These are phyloP conservation scores for Solanum dulcamara DNA, from an alignment of 257 asterid species.

Conservation along the genomic window DNA sequence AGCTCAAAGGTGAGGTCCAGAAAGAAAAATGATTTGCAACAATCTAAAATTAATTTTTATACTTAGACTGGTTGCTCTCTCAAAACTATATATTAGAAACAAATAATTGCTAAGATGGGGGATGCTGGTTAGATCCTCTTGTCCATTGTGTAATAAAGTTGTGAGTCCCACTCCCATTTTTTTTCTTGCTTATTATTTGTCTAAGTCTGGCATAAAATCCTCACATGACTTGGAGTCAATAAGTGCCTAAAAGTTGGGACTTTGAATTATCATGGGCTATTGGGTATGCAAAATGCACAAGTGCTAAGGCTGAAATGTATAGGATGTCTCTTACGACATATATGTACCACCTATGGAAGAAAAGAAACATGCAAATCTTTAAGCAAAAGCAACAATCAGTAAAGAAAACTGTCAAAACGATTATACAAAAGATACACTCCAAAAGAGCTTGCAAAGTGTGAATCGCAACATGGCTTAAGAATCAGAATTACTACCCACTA, in stretches of 20 bases:
- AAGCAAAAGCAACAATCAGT: background rate
- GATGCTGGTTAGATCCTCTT: background rate
- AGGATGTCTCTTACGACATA: background rate
- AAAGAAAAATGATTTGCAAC: background rate
- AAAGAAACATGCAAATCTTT: background rate
- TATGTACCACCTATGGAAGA: background rate
- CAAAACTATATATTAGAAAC: background rate
- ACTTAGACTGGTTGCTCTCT: background rate
- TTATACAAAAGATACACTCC: background rate
- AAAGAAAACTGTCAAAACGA: background rate
- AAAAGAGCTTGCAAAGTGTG: background rate
- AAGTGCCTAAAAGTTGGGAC: background rate
- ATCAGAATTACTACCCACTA: background rate
- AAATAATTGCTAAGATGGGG: background rate
- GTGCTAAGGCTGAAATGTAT: background rate
- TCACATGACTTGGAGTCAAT: background rate
- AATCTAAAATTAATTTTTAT: background rate
- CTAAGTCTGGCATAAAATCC: background rate
- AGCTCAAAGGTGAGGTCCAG: background rate
- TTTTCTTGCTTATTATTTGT: background rate
- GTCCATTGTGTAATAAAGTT: background rate
- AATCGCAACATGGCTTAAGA: background rate
- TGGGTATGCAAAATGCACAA: background rate
- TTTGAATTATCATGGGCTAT: background rate
- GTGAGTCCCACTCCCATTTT: background rate